Percentiles rank a stretch among this genome's conserved stretches.
These are phyloP conservation scores for Zymoseptoria pseudotritici DNA, from an alignment of 2,329 filamentous ascomycete species.

Conservation along the genomic window DNA sequence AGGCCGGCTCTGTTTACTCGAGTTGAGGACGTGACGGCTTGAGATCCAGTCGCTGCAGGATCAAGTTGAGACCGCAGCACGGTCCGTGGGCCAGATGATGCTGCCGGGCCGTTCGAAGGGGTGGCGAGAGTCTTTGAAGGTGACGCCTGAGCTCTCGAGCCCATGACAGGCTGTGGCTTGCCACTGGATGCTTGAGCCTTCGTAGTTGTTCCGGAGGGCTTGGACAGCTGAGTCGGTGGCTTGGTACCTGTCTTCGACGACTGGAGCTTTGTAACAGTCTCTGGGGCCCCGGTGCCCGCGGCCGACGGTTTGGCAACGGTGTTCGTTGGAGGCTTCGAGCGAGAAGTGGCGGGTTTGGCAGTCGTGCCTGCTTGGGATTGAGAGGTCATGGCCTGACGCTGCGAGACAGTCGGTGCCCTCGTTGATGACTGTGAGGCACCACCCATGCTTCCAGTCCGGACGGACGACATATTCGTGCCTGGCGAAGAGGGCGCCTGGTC, in stretches of 20 bases:
- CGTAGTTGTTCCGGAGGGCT: not conserved
- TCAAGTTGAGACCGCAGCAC: not conserved
- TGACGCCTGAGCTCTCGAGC: not conserved
- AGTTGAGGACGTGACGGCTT: not conserved
- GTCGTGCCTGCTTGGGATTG: not conserved
- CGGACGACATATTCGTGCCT: not conserved
- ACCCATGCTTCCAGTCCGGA: not conserved
- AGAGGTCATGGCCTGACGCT: not conserved
- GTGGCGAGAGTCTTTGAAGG: not conserved
- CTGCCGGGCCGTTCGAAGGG: not conserved
- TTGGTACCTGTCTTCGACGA: too few relatives aligned
- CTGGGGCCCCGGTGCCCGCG: too few relatives aligned
- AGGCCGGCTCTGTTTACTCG: not conserved
- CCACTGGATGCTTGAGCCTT: not conserved
- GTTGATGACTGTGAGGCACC: not conserved
- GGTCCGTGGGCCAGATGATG: not conserved
- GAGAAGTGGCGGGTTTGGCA: not conserved
- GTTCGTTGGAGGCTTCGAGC: not conserved
- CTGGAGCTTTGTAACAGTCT: too few relatives aligned
- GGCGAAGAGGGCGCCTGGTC: not conserved
- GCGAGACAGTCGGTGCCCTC: not conserved
- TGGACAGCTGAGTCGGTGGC: too few relatives aligned
- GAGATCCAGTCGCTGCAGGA: not conserved
- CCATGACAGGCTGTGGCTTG: not conserved
- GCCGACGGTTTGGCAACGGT: not conserved